Percentiles rank a stretch among this genome's conserved stretches.
Evolutionary conservation across 2,329 filamentous ascomycete species (phyloP).

Genomic region (Trichoderma polysporum): DNA sequence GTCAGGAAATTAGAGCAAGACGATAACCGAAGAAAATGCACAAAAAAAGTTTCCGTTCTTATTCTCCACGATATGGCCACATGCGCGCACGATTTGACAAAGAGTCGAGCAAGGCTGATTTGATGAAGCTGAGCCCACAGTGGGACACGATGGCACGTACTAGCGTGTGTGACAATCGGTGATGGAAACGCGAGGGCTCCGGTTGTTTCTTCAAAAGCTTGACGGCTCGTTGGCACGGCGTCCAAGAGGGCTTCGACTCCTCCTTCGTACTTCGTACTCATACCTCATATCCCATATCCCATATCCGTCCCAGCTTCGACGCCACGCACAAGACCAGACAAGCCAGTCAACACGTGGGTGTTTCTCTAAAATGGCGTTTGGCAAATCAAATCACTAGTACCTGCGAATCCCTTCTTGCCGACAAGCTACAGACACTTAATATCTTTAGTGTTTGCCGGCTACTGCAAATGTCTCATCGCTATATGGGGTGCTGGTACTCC

Average conservation of each 20-base stretch:
- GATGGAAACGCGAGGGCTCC: background rate
- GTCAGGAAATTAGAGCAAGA: background rate
- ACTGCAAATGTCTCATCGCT: background rate
- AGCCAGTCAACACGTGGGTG: background rate
- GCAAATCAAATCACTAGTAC: background rate
- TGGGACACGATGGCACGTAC: background rate
- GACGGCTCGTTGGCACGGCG: background rate
- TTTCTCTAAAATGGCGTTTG: background rate
- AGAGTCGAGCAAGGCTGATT: conserved; percentile 1
- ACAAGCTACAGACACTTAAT: background rate
- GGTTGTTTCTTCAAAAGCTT: background rate
- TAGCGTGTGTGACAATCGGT: conserved; percentile 5
- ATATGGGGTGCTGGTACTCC: background rate
- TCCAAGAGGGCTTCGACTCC: too few species aligned
- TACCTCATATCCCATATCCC: background rate
- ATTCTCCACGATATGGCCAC: conserved; percentile 14
- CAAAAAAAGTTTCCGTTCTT: background rate
- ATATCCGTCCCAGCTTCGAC: background rate
- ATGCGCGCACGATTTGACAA: conserved; percentile 11
- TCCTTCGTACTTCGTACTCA: background rate
- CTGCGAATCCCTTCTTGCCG: background rate
- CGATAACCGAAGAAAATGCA: conserved; percentile 17
- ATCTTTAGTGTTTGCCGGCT: background rate
- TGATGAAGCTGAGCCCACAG: background rate
- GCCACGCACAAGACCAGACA: background rate